phyloP scores from a whole-genome alignment of 208 protist species.

The Wallacemonas sp. region DNA sequence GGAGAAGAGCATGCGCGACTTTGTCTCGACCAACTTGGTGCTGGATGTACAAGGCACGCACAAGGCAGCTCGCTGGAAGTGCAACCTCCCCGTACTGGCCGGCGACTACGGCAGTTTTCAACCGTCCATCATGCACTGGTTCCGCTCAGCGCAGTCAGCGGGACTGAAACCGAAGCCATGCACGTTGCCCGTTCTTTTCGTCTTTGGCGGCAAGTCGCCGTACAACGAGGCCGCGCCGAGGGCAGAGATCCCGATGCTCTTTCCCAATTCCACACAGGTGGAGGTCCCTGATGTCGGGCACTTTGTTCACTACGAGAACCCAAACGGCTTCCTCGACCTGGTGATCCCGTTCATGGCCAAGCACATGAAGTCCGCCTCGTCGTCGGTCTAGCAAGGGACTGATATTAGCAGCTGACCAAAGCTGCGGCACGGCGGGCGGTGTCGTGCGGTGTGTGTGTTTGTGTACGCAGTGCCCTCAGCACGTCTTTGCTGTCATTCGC shows the following conservation, averaged over 20 bases:
- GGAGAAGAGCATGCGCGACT: constrained; percentile 68
- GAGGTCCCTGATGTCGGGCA: constrained; percentile 68
- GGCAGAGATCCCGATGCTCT: constrained; percentile 43
- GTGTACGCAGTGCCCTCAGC: too few relatives aligned
- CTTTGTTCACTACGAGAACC: constrained; percentile 88
- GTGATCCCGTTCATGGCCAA: constrained; percentile 64
- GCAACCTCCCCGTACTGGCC: constrained; percentile 54
- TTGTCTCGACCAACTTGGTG: constrained; percentile 75
- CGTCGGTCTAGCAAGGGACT: too few relatives aligned
- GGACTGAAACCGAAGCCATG: constrained; percentile 33
- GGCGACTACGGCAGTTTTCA: constrained; percentile 43
- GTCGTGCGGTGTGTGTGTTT: too few relatives aligned
- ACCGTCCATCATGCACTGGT: constrained; percentile 58
- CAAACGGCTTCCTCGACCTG: constrained; percentile 56
- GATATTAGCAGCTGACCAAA: too few relatives aligned
- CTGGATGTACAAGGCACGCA: constrained; percentile 16
- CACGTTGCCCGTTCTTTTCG: constrained; percentile 76
- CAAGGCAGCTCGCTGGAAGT: constrained; percentile 26
- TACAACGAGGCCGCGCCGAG: constrained; percentile 58
- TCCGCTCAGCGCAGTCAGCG: neutral
- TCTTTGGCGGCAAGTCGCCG: constrained; percentile 78
- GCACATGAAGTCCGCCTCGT: constrained; percentile 16
- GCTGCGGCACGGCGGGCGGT: too few relatives aligned
- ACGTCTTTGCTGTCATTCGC: too few relatives aligned
- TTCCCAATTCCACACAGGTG: constrained; percentile 57